Conservation (phyloP, 2,329 filamentous ascomycete genomes). For the Daldinia sp. region DNA sequence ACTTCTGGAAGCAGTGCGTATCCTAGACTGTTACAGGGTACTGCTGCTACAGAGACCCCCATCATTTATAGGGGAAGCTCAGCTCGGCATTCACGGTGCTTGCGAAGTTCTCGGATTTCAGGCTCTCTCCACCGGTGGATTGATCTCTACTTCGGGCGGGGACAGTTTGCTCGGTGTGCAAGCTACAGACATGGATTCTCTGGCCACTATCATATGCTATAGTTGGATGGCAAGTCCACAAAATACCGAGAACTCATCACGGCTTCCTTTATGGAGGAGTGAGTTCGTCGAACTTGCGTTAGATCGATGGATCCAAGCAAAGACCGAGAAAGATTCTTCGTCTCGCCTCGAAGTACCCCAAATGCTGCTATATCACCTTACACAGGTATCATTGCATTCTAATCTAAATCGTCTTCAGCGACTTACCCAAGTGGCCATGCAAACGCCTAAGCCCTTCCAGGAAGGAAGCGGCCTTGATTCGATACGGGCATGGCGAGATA, state of each 20-base stretch:
- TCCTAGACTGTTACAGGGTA: background rate
- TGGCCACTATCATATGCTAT: background rate
- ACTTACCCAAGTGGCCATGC: background rate
- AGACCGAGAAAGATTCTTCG: background rate
- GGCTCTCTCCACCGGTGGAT: background rate
- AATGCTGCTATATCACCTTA: background rate
- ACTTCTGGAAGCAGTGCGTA: background rate
- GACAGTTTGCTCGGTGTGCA: background rate
- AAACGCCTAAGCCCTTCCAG: background rate
- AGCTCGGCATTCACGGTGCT: background rate
- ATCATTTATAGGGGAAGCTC: background rate
- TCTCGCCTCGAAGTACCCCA: background rate
- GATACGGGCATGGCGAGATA: background rate
- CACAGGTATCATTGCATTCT: background rate
- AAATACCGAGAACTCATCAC: background rate
- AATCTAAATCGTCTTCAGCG: background rate
- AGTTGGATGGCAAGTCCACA: background rate
- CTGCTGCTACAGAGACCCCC: background rate
- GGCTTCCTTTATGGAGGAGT: background rate
- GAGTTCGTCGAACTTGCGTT: background rate
- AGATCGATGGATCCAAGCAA: background rate
- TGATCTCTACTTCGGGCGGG: background rate
- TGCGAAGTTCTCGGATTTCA: background rate
- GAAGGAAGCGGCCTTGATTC: background rate
- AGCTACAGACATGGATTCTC: background rate